Base-by-base conservation (phyloP, 768 basidiomycete species). In the Botryobasidium botryosum region DNA sequence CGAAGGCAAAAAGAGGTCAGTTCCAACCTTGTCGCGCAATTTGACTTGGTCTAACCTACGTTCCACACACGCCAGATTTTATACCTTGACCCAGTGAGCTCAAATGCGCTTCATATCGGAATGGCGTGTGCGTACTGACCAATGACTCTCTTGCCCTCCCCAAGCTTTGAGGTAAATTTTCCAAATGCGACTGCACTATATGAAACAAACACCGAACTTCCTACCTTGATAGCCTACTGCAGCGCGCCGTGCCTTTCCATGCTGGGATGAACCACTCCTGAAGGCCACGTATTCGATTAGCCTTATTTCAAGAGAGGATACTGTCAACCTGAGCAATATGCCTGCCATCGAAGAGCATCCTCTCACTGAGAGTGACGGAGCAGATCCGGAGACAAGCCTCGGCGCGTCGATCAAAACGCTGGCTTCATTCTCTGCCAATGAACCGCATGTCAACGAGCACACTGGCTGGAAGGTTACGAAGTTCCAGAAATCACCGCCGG, bases 201-300 rank as follows among this genome's bases (percentile, higher is more conserved):
- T 33, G 42, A 7, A 5, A 17, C 23, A 12, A 33, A 32, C 17
- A 25, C n/a, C 20, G n/a, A 8, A 31, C 18, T 23, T 28, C 18
- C 31, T 8, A 8, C 31, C 6, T 20, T 26, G 13, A 12, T 20
- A 92, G 78, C 76, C 88, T 29, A 90, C 82, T 29, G 77, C 77
- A 47, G 88, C 90, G 6, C 67, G 88, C 39, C 70, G 73, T 33
- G 74, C 79, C 5, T 82, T 86, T 59, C 84, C 84, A 23, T 86
- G 80, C 64, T 92, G 85, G 84, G 90, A 92, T 56, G 88, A 92
- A 56, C 91, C 90, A 13, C 67, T 74, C 26, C 67, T 91, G 52
- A 94, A 94, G 60, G 79, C 87, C 1, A 88, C 10, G 17, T 33
- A 33, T 33, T 8, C 69, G 0, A 64, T 88, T 46, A 78, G 77